Evolutionary conservation across 2,329 filamentous ascomycete species (phyloP), one percentile per base, ranked within the genome.

Genomic region (Pseudogymnoascus sp.): DNA sequence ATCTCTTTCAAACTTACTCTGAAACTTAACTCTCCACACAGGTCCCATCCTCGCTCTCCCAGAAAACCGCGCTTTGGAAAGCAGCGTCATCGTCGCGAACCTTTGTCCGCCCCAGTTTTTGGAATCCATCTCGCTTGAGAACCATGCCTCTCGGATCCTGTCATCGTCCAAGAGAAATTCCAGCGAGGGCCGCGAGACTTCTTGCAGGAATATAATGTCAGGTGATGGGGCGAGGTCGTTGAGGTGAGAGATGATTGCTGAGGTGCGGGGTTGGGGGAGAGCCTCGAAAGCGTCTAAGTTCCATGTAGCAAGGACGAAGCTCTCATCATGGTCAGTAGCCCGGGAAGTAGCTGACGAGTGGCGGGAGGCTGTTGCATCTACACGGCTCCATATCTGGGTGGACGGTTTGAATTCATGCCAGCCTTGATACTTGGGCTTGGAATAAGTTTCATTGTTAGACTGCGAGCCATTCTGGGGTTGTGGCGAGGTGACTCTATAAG

Each of bases 131-230:
- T 76, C 73, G 63, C 71, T 76, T 13, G 68, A 71, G 56, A 70
- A 72, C 70, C 72, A 77, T 42, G 62, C 29, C 4, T 69, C 47
- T 56, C 71, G 70, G 19, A 76, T 61, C 42, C 69, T 68, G 6
- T 64, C 42, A 19, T 72, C 64, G 1, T 62, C 16, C 2, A 76
- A 63, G 8, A 77, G 42, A 42, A 33, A 40, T 0, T 38, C 13
- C 2, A 75, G 64, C 6, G 71, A 70, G 3, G 65, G 13, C 6
- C 31, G 64, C 1, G 70, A 72, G 6, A 76, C 70, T 65, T 76
- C 75, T 61, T 76, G 75, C 6, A 76, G 62, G 47, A 76, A 76
- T n/a, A 75, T 67, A 14, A 76, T 56, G 67, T 75, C 68, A 10
- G 68, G 66, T 0, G 60, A n/a, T 5, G 68, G 66, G 6, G 29